These are phyloP conservation scores for Ogataea corticis DNA, from an alignment of 805 yeast species.

Conservation along the genomic window DNA sequence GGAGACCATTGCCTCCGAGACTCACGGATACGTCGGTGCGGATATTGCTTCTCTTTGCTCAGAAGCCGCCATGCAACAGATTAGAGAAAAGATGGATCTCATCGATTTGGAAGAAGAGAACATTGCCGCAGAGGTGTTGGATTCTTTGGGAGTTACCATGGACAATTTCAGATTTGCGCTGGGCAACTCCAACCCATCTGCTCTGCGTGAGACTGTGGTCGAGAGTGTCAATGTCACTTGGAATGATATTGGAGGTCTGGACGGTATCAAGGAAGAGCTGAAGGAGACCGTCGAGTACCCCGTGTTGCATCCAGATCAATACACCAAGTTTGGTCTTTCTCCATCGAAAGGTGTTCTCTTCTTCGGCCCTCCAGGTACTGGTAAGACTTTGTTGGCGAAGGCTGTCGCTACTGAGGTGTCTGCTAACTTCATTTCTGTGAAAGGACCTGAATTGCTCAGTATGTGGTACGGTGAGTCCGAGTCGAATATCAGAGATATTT, in stretches of 20 bases:
- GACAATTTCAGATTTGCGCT: constrained; percentile 97
- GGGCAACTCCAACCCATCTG: constrained; percentile 98
- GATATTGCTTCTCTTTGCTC: constrained; percentile 98
- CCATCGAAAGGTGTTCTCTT: constrained; percentile 98
- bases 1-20: constrained; percentile 93
- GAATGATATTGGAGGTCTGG: constrained; percentile 99
- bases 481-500: constrained; percentile 94
- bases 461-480: constrained; percentile 99
- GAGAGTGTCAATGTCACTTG: constrained; percentile 98
- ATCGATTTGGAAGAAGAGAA: constrained; percentile 95
- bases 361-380: constrained; percentile 99
- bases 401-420: constrained; percentile 99
- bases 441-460: constrained; percentile 94
- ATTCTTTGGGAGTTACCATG: constrained; percentile 97
- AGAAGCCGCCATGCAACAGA: constrained; percentile 99
- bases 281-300: constrained; percentile 99
- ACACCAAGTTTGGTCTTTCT: constrained; percentile 94
- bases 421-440: constrained; percentile 95
- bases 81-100: constrained; percentile 98
- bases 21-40: constrained; percentile 99
- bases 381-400: constrained; percentile 96
- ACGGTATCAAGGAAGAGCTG: constrained; percentile 92
- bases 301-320: constrained; percentile 97
- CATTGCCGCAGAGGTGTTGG: constrained; percentile 95
- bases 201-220: constrained; percentile 98